phyloP scores from a whole-genome alignment of 371 early-diverging fungal genomes.

The Mucor plumbeus region DNA sequence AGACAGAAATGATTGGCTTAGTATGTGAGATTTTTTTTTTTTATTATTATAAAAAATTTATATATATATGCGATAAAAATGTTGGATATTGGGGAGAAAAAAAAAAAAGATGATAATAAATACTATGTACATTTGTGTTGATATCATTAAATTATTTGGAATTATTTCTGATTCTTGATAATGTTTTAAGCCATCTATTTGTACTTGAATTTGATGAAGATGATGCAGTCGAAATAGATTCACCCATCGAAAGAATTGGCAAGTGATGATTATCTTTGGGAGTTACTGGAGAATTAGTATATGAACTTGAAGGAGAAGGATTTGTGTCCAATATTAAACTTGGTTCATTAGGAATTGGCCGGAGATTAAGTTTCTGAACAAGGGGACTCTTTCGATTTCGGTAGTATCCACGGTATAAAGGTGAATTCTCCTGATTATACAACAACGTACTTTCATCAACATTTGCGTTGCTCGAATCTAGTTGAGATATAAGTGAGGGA shows the following conservation, averaged over 20 bases:
- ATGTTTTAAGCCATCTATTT: conserved; percentile 9
- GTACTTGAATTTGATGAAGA: neutral
- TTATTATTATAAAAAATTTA: too few relatives aligned
- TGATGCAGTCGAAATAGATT: neutral
- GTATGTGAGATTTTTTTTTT: neutral
- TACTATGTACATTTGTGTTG: conserved; percentile 1
- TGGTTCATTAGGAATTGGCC: conserved; percentile 19
- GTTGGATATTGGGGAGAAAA: neutral
- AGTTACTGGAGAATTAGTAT: conserved; percentile 16
- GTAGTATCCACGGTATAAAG: conserved; percentile 19
- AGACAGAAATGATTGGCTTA: conserved; percentile 3
- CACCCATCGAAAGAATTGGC: neutral
- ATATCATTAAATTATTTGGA: neutral
- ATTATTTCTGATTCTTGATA: conserved; percentile 14
- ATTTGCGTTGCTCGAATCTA: conserved; percentile 7
- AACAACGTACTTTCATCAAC: neutral
- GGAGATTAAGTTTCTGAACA: conserved; percentile 23
- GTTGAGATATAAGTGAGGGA: conserved; percentile 17
- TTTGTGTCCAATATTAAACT: conserved; percentile 9
- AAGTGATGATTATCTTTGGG: conserved; percentile 15
- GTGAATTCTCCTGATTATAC: neutral
- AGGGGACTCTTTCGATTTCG: conserved; percentile 26
- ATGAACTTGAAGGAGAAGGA: conserved; percentile 17
- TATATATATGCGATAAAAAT: too few relatives aligned
- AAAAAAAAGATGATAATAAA: neutral